phyloP scores from a whole-genome alignment of 768 basidiomycete genomes.

The Phaeotremella skinneri region DNA sequence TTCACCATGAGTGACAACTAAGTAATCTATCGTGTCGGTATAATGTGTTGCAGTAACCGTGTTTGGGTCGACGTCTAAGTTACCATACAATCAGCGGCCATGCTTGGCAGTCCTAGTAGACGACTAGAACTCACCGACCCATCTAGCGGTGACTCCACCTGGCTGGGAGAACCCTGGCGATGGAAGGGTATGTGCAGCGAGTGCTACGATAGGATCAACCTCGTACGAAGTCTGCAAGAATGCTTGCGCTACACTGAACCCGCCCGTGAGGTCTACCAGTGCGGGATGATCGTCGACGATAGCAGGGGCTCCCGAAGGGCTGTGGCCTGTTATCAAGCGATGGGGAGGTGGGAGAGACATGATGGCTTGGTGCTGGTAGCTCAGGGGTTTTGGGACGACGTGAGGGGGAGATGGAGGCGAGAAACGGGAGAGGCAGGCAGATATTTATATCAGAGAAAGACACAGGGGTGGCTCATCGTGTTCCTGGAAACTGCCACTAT shows the following conservation, averaged over 20 bases:
- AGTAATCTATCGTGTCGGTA: constrained; percentile 12
- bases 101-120: no score
- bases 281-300: background rate
- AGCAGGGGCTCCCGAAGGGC: background rate
- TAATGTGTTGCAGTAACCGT: background rate
- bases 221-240: background rate
- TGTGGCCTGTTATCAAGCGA: background rate
- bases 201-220: background rate
- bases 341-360: background rate
- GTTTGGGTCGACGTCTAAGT: constrained; percentile 6
- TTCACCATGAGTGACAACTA: constrained; percentile 21
- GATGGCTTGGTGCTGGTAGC: background rate
- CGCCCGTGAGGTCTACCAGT: background rate
- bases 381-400: no score
- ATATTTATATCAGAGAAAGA: no score
- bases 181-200: background rate
- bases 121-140: background rate
- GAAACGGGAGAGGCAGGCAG: no score
- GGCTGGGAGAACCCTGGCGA: background rate
- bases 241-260: background rate
- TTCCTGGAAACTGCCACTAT: background rate
- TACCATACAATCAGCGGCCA: background rate
- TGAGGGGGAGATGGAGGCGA: no score
- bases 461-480: background rate
- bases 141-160: background rate